Evolutionary conservation across 2,329 filamentous ascomycete genomes (phyloP).

Genomic region (Sarocladium kiliense): DNA sequence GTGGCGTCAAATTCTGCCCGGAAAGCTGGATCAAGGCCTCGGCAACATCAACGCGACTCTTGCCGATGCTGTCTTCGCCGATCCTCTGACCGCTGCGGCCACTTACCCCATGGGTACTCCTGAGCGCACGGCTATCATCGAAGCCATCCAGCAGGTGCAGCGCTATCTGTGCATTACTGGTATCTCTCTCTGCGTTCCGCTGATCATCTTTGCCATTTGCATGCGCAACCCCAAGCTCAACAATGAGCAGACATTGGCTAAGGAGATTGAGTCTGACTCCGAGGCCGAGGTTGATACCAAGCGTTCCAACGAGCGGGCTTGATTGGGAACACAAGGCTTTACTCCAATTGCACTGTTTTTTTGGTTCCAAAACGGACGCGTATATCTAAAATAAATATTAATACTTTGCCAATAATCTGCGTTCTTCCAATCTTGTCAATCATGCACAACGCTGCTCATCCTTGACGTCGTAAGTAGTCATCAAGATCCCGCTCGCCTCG

Average conservation of each 20-base stretch:
- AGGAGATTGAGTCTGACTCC: slow-evolving; percentile 18
- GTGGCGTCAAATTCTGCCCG: slow-evolving; percentile 54
- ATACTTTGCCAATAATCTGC: not conserved
- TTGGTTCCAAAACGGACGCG: not conserved
- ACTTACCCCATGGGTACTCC: slow-evolving; percentile 36
- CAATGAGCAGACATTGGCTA: slow-evolving; percentile 37
- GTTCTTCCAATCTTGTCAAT: not conserved
- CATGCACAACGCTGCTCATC: not conserved
- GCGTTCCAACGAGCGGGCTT: not conserved
- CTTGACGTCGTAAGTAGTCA: slow-evolving; percentile 16
- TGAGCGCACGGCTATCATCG: slow-evolving; percentile 37
- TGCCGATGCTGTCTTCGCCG: slow-evolving; percentile 26
- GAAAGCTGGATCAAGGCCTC: slow-evolving; percentile 33
- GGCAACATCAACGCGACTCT: slow-evolving; percentile 31
- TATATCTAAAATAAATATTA: not conserved
- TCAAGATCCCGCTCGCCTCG: slow-evolving; percentile 16
- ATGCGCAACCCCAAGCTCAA: slow-evolving; percentile 42
- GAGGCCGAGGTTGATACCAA: slow-evolving; percentile 12
- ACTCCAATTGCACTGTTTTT: not conserved
- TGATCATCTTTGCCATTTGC: slow-evolving; percentile 37
- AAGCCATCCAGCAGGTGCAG: slow-evolving; percentile 42
- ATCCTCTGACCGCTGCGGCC: slow-evolving; percentile 29
- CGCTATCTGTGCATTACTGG: slow-evolving; percentile 41
- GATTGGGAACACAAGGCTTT: not conserved
- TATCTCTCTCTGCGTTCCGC: slow-evolving; percentile 42